Conservation (phyloP, 1,139 yeast genomes). For the Pichia sp. region DNA sequence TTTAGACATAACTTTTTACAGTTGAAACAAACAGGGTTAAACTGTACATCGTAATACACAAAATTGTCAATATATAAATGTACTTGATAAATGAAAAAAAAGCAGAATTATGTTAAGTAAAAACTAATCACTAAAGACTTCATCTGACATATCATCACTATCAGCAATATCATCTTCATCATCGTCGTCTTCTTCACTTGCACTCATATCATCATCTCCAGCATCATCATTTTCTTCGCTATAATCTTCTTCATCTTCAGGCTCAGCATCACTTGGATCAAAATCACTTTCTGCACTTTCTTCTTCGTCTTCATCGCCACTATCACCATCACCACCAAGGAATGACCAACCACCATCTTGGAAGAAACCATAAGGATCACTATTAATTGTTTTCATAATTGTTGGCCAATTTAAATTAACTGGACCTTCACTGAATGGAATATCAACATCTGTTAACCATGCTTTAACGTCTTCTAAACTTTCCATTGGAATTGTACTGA, state of each 20-base stretch:
- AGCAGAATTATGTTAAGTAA: background rate
- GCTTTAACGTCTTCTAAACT: constrained; percentile 87
- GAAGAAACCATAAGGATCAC: constrained; percentile 93
- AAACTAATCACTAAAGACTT: constrained; percentile 26
- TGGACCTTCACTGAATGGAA: constrained; percentile 91
- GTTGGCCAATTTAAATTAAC: constrained; percentile 94
- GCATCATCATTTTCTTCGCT: constrained; percentile 40
- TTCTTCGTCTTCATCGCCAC: constrained; percentile 45
- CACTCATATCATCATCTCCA: constrained; percentile 43
- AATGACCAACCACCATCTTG: constrained; percentile 95
- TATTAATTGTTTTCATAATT: constrained; percentile 87
- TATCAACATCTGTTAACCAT: constrained; percentile 94
- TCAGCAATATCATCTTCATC: constrained; percentile 32
- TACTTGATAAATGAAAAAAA: too few relatives aligned
- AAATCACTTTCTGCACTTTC: constrained; percentile 49
- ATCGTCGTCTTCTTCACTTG: constrained; percentile 45
- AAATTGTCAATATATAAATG: background rate
- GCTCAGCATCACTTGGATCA: constrained; percentile 59
- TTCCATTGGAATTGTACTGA: constrained; percentile 92
- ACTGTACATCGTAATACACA: background rate
- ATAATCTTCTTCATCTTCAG: constrained; percentile 66
- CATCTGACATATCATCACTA: constrained; percentile 38
- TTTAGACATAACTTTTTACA: background rate
- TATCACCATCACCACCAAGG: constrained; percentile 64
- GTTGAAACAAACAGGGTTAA: background rate